Base-by-base conservation (phyloP, 352 stramenopile species). In the Globisporangium lucens region DNA sequence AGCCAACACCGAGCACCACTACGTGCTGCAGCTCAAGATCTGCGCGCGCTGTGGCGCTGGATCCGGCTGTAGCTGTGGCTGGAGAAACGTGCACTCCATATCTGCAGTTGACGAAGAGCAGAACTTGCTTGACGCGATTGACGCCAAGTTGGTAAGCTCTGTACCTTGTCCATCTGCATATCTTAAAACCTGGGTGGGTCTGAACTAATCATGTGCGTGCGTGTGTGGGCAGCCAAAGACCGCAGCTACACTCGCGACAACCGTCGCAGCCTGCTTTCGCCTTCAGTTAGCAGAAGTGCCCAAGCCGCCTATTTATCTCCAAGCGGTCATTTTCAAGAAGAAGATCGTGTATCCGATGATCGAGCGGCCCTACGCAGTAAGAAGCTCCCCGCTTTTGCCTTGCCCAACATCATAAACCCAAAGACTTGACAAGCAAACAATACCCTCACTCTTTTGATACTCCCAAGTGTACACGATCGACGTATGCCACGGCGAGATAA, bases 391-490 rank as follows among this genome's bases (percentile, higher is more conserved):
- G n/a, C 3, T 33, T 6, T 46, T 38, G 17, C 0, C 7, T 6
- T 59, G 13, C 5, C 5, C 41, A 22, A 13, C n/a, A 4, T n/a
- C 43, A 8, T 33, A 3, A 33, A 33, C 8, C 3, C 6, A 5
- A 10, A 51, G 17, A 51, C 43, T 8, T 51, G 43, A 12, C 17
- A 8, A 24, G 22, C 6, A 8, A 24, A 51, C 6, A 22, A 12
- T 22, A 8, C 3, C 41, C 17, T 12, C 24, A 5, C 20, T 60
- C 7, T 24, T 41, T 38, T 12, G 43, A 12, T 33, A 33, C 30
- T 33, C 30, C 56, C 30, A 90, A 80, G 66, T 80, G 1, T 91
- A 85, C 55, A 72, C 68, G 12, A 66, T 89, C 29, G 66, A 82
- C 17, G 65, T 89, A 3, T 57, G 57, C 6, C 69, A 87, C 17